phyloP scores from a whole-genome alignment of 306 rosid species.

The Casuarina glauca region DNA sequence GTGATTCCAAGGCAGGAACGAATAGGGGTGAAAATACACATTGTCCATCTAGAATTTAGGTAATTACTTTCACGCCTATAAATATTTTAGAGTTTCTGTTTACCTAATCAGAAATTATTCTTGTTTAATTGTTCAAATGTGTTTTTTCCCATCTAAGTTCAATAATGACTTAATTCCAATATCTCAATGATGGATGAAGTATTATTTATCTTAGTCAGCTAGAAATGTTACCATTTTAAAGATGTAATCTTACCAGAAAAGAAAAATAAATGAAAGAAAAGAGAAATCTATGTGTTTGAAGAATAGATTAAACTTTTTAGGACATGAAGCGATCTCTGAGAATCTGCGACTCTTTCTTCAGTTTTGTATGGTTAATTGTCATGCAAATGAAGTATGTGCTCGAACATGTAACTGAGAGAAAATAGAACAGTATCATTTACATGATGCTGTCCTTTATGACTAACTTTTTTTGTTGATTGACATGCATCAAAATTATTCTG shows the following conservation, averaged over 20 bases:
- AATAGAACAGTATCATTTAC: not conserved
- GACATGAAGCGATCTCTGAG: not conserved
- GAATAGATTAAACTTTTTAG: not conserved
- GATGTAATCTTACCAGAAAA: not conserved
- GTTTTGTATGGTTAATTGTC: not conserved
- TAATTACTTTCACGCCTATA: not conserved
- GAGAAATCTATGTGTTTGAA: not conserved
- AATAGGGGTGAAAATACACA: conserved; percentile 38
- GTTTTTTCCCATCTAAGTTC: not conserved
- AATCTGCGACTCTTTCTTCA: not conserved
- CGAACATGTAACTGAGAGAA: not conserved
- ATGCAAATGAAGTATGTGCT: not conserved
- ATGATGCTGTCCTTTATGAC: not conserved
- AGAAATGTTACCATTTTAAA: not conserved
- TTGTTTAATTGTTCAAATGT: not conserved
- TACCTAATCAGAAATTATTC: not conserved
- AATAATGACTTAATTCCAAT: not conserved
- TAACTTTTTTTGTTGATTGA: not conserved
- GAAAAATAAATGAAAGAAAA: not conserved
- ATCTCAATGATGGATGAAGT: not conserved
- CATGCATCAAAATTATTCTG: not conserved
- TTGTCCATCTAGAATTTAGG: conserved; percentile 47
- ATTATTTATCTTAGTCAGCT: not conserved
- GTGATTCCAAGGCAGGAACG: conserved; percentile 33
- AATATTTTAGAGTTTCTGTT: not conserved